Evolutionary conservation across 768 basidiomycete genomes (phyloP), one percentile per base, ranked within the genome.

Genomic region (Lactarius deliciosus): DNA sequence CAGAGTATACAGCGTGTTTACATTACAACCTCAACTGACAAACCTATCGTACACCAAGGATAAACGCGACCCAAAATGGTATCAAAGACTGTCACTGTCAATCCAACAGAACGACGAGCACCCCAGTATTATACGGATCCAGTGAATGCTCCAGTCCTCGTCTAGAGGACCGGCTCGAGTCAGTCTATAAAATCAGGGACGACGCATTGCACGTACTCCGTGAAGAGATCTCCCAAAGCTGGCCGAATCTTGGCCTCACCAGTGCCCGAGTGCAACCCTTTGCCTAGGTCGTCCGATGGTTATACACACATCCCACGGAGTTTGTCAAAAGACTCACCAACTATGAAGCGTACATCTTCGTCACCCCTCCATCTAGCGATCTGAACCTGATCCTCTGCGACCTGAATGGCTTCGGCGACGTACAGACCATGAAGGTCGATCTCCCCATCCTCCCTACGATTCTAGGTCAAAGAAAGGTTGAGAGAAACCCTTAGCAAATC

Each of bases 371-470:
- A 18, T 9, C 11, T 28, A 6, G 57, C 61, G 34, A 16, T n/a
- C 38, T 25, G 8, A n/a, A 63, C 11, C 30, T 54, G 28, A 30
- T 18, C 45, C 36, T 15, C 54, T 16, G 61, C 60, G 3, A 32
- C 36, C 11, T n/a, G 11, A 18, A 63, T 15, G 5, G 65, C 65
- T 16, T 66, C 65, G 6, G 13, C 0, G 7, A 66, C 61, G 22
- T 20, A 16, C 61, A 66, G 58, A 3, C 61, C 65, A 15, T 66
- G 65, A 16, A 66, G 47, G 57, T 66, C 65, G 10, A 66, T 16
- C 47, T 2, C 43, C 25, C 61, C 55, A 9, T 30, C n/a, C 1
- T 30, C 5, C 20, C 8, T 22, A 34, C 38, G 43, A 32, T 18
- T 34, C 66, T 68, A 32, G 5, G 41, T 36, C 28, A 25, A 2